Evolutionary conservation across 1,284 basidiomycete genomes (phyloP).

Genomic region (Blastosporella zonata): DNA sequence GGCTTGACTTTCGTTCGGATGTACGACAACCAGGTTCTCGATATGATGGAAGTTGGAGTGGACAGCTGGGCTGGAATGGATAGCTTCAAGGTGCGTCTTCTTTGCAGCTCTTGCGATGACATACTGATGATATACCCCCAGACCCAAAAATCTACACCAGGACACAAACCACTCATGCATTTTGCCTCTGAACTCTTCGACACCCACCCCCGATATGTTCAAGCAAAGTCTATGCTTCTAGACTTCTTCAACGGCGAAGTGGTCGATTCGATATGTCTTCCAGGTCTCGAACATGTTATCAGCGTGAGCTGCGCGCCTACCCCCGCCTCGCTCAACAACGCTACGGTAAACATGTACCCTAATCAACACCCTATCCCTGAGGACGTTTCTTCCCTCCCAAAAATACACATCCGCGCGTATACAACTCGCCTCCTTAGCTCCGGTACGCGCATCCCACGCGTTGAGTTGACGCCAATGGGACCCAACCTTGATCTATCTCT

Average conservation of each 20-base stretch:
- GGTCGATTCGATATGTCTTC: conserved; percentile 80
- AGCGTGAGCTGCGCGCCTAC: conserved; percentile 79
- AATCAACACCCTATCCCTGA: conserved; percentile 31
- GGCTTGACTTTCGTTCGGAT: conserved; percentile 85
- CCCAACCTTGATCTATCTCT: conserved; percentile 86
- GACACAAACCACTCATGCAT: conserved; percentile 92
- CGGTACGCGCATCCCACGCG: conserved; percentile 75
- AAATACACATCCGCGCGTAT: conserved; percentile 89
- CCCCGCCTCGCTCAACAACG: conserved; percentile 45
- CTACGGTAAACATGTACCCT: conserved; percentile 37
- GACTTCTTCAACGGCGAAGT: conserved; percentile 89
- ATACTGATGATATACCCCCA: conserved; percentile 27
- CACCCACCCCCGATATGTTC: conserved; percentile 85
- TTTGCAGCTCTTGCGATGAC: too few species aligned
- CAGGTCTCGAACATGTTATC: conserved; percentile 90
- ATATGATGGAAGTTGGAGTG: conserved; percentile 94
- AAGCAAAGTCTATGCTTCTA: conserved; percentile 90
- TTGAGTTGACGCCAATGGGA: conserved; percentile 87
- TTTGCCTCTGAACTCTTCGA: conserved; percentile 95
- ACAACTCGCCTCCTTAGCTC: conserved; percentile 74
- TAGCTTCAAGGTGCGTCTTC: conserved; percentile 72
- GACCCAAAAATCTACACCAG: conserved; percentile 86
- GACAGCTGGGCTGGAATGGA: conserved; percentile 78
- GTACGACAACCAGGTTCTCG: conserved; percentile 86
- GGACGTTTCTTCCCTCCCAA: conserved; percentile 58